A percentile compares a stretch with the other conserved stretches of the same genome.
These are phyloP conservation scores for Penicillium brasilianum DNA, from an alignment of 2,329 filamentous ascomycete species.

Conservation along the genomic window DNA sequence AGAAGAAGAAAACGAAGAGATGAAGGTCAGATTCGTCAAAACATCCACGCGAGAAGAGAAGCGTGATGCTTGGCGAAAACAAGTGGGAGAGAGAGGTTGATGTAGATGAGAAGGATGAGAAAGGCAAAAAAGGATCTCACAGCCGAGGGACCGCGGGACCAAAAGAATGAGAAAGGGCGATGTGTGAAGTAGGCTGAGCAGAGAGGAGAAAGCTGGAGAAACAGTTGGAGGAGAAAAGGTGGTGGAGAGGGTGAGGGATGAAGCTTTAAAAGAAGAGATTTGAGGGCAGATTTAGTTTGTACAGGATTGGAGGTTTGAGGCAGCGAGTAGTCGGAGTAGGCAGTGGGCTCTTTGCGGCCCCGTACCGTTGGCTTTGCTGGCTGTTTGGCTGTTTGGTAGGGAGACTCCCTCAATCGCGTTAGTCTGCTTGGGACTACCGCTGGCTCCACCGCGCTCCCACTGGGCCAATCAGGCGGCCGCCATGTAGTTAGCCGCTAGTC, in stretches of 20 bases:
- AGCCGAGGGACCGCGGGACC: slow-evolving; percentile 19
- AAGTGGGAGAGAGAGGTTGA: slow-evolving; percentile 8
- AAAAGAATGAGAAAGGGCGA: slow-evolving; percentile 17
- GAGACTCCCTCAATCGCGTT: no score
- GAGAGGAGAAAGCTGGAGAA: slow-evolving; percentile 2
- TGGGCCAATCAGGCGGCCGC: slow-evolving; percentile 16
- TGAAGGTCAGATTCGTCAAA: slow-evolving; percentile 6
- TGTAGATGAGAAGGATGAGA: slow-evolving; percentile 12
- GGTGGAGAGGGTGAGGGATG: slow-evolving; percentile 8
- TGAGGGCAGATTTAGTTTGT: slow-evolving; percentile 33
- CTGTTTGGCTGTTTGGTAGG: no score
- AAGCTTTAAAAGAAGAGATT: slow-evolving; percentile 27
- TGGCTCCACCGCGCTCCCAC: slow-evolving; percentile 13
- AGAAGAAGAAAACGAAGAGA: background rate
- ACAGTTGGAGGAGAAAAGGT: slow-evolving; percentile 18
- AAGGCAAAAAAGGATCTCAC: slow-evolving; percentile 21
- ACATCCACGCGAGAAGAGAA: slow-evolving; percentile 4
- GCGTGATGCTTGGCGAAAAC: slow-evolving; percentile 11
- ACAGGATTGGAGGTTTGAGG: slow-evolving; percentile 4
- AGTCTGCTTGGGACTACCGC: background rate
- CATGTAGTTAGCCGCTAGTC: slow-evolving; percentile 13
- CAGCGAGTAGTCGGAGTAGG: background rate
- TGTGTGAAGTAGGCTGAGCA: slow-evolving; percentile 4
- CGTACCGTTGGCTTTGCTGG: background rate
- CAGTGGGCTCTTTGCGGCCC: background rate